Conservation (phyloP, 129 eudicot species). For the Oenanthe sinensis region DNA sequence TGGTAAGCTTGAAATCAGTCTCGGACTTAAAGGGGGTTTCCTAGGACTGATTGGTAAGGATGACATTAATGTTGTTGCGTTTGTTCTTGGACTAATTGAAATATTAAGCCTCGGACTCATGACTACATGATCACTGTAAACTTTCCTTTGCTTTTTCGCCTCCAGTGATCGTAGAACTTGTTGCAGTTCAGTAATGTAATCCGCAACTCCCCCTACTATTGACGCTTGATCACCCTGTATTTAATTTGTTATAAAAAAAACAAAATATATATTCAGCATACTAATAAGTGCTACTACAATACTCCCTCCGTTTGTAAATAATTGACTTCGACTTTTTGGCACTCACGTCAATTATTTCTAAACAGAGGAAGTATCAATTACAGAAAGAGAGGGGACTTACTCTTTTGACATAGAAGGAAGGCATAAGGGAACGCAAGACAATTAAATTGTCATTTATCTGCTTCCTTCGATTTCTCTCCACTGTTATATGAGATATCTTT, state of each 20-base stretch:
- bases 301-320: too few relatives aligned
- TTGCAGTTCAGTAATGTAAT: slow-evolving; percentile 77
- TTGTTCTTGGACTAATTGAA: slow-evolving; percentile 64
- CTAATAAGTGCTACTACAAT: background rate
- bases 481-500: slow-evolving; percentile 58
- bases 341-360: too few relatives aligned
- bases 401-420: slow-evolving; percentile 81
- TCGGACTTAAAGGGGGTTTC: slow-evolving; percentile 69
- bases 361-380: too few relatives aligned
- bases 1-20: slow-evolving; percentile 35
- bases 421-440: slow-evolving; percentile 80
- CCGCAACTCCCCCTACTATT: slow-evolving; percentile 82
- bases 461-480: slow-evolving; percentile 87
- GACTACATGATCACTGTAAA: slow-evolving; percentile 35
- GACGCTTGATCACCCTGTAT: slow-evolving; percentile 96
- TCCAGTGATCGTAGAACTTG: slow-evolving; percentile 72
- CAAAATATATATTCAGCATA: background rate
- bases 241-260: background rate
- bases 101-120: slow-evolving; percentile 39
- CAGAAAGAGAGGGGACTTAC: slow-evolving; percentile 23
- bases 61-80: background rate
- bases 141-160: slow-evolving; percentile 72
- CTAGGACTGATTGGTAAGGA: slow-evolving; percentile 60
- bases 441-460: slow-evolving; percentile 78
- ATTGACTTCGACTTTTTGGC: too few relatives aligned